phyloP scores from a whole-genome alignment of 2,329 filamentous ascomycete species.

The Daldinia eschscholtzii region DNA sequence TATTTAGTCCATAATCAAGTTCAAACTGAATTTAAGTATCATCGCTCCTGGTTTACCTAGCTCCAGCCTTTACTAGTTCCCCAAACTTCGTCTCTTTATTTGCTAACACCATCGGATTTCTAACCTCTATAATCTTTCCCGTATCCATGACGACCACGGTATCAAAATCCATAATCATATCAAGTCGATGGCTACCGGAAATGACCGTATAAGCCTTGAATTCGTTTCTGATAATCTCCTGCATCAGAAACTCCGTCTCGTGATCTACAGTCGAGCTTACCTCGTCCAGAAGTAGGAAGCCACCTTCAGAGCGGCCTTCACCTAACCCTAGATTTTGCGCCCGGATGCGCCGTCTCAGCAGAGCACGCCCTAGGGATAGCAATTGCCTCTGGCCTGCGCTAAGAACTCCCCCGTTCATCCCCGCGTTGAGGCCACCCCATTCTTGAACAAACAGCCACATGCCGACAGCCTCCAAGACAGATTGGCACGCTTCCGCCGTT shows the following conservation, averaged over 20 bases:
- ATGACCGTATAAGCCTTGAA: not conserved
- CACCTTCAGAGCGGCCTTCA: not conserved
- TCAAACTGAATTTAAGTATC: no score
- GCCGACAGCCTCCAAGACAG: not conserved
- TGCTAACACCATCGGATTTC: not conserved
- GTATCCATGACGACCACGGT: not conserved
- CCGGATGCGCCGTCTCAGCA: not conserved
- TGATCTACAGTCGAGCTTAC: conserved; percentile 2
- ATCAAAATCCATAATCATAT: conserved; percentile 7
- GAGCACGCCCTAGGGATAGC: not conserved
- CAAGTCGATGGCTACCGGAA: not conserved
- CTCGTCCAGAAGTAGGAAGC: not conserved
- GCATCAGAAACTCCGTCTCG: not conserved
- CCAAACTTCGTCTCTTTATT: not conserved
- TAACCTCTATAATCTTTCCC: not conserved
- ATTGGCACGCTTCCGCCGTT: not conserved
- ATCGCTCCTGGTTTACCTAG: not conserved
- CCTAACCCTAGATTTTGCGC: not conserved
- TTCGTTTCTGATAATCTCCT: not conserved
- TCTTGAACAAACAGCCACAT: not conserved
- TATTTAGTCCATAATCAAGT: no score
- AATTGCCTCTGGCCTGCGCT: not conserved
- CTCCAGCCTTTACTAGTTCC: not conserved
- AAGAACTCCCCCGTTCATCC: not conserved
- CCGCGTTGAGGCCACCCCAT: not conserved